Evolutionary conservation across 2,329 filamentous ascomycete species (phyloP).

Genomic region (Microascus cirrosus): DNA sequence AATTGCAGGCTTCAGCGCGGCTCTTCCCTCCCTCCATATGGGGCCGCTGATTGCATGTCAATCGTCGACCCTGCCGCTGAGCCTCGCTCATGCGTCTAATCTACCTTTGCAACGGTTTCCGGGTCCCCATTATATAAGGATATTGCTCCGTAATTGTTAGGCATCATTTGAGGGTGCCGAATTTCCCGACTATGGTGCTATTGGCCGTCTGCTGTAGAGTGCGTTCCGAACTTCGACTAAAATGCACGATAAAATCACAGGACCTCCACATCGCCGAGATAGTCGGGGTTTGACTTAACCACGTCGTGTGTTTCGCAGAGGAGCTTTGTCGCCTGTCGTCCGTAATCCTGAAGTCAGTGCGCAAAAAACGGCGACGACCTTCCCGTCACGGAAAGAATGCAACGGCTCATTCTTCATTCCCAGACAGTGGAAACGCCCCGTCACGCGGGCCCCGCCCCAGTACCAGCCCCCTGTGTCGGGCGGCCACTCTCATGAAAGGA

Average conservation of each 20-base stretch:
- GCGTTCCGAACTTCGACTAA: not conserved
- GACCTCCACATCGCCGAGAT: not conserved
- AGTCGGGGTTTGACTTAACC: not conserved
- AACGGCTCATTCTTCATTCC: too few species aligned
- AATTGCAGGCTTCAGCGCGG: not conserved
- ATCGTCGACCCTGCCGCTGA: not conserved
- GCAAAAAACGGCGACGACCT: too few species aligned
- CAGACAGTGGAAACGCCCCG: too few species aligned
- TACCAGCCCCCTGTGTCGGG: too few species aligned
- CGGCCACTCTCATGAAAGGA: too few species aligned
- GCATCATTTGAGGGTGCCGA: not conserved
- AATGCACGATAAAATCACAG: not conserved
- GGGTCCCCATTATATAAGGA: not conserved
- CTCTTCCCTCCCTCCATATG: not conserved
- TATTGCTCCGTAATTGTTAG: not conserved
- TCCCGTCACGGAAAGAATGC: too few species aligned
- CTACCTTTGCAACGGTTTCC: not conserved
- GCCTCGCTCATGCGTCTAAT: not conserved
- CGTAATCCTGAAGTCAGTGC: not conserved
- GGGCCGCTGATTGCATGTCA: not conserved
- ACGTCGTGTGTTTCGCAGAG: not conserved
- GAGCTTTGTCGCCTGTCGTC: not conserved
- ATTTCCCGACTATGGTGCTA: not conserved
- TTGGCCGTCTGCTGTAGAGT: not conserved
- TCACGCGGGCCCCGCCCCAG: too few species aligned